Conservation (phyloP, 2,329 filamentous ascomycete genomes). For the Stemphylium lycopersici region DNA sequence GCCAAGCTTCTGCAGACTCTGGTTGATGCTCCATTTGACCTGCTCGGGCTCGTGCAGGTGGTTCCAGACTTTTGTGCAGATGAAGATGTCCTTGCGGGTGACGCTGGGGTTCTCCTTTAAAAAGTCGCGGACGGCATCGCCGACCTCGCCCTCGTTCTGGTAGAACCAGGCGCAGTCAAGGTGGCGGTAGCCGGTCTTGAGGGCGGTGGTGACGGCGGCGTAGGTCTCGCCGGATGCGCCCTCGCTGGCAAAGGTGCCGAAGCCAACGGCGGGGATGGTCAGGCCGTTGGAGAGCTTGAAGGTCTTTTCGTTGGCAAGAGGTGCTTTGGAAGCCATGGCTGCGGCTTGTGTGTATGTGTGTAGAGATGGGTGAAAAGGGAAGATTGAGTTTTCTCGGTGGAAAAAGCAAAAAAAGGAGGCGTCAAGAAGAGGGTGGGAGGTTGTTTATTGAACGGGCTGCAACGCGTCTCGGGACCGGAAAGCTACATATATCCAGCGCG, state of each 20-base stretch:
- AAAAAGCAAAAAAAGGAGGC: neutral
- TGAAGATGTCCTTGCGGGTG: slow-evolving; percentile 66
- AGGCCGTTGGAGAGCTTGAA: slow-evolving; percentile 65
- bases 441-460: neutral
- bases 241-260: slow-evolving; percentile 75
- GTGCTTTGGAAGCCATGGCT: slow-evolving; percentile 28
- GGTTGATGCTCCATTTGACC: slow-evolving; percentile 65
- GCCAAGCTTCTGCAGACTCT: slow-evolving; percentile 68
- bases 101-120: slow-evolving; percentile 61
- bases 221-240: slow-evolving; percentile 63
- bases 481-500: slow-evolving; percentile 11
- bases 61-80: slow-evolving; percentile 75
- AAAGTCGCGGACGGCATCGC: slow-evolving; percentile 67
- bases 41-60: slow-evolving; percentile 63
- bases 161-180: slow-evolving; percentile 75
- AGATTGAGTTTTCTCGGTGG: neutral
- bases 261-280: slow-evolving; percentile 71
- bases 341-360: slow-evolving; percentile 5
- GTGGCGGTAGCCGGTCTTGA: slow-evolving; percentile 66
- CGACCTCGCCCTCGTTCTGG: slow-evolving; percentile 73
- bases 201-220: slow-evolving; percentile 64
- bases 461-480: slow-evolving; percentile 4
- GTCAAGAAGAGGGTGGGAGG: neutral
- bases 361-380: neutral
- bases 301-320: slow-evolving; percentile 47